Conservation (phyloP, 768 basidiomycete species). For the Boletus sp. region DNA sequence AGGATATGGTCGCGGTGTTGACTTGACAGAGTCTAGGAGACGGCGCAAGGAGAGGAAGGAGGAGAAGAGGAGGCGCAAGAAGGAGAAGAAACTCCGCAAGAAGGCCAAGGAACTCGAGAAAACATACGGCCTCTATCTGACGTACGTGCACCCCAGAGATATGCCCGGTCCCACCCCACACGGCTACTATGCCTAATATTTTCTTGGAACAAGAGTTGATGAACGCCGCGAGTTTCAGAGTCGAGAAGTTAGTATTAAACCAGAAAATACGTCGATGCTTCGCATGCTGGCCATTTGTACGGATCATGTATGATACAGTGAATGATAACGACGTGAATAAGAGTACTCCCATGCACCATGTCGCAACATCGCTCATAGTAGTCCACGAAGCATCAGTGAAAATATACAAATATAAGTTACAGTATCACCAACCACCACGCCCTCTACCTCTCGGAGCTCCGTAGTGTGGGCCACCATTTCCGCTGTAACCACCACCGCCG, state of each 20-base stretch:
- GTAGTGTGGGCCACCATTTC: slow-evolving; percentile 14
- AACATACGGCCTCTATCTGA: slow-evolving; percentile 61
- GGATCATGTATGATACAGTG: slow-evolving; percentile 15
- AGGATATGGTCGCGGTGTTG: slow-evolving; percentile 44
- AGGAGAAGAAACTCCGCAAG: slow-evolving; percentile 60
- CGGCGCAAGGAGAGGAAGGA: slow-evolving; percentile 52
- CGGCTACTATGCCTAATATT: slow-evolving; percentile 25
- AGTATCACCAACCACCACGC: slow-evolving; percentile 41
- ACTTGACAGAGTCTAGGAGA: slow-evolving; percentile 49
- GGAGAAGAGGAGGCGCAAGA: slow-evolving; percentile 59
- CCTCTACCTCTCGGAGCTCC: slow-evolving; percentile 45
- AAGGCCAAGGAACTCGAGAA: slow-evolving; percentile 59
- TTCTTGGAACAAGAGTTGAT: not conserved
- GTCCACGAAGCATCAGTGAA: slow-evolving; percentile 1
- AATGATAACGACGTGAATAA: slow-evolving; percentile 10
- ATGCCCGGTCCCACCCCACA: slow-evolving; percentile 23
- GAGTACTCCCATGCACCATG: slow-evolving; percentile 5
- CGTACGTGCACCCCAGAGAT: slow-evolving; percentile 42
- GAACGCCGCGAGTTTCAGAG: not conserved
- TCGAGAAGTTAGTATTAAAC: not conserved
- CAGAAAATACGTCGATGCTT: not conserved
- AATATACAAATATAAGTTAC: slow-evolving; percentile 31
- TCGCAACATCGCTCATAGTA: not conserved
- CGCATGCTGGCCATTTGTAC: not conserved
- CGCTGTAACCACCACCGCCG: slow-evolving; percentile 27